These are phyloP conservation scores for Combretum micranthum DNA, from an alignment of 345 rosid genomes.

Conservation along the genomic window DNA sequence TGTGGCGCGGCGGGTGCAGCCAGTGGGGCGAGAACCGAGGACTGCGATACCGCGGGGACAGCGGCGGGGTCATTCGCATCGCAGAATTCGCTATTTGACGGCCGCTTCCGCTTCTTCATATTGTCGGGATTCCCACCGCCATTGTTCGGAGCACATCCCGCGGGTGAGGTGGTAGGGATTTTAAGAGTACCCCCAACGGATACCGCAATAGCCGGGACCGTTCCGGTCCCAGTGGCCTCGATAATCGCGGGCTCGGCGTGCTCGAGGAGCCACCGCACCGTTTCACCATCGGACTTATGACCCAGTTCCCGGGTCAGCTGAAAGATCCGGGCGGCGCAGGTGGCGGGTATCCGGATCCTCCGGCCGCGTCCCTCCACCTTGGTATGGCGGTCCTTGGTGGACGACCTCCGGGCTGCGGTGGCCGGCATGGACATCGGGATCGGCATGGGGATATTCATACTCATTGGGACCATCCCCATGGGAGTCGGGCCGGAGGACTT, in stretches of 20 bases:
- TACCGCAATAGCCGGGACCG: conserved; percentile 39
- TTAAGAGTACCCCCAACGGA: conserved; percentile 37
- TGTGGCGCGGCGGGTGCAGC: conserved; percentile 15
- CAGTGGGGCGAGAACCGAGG: conserved; percentile 23
- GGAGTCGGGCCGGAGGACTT: conserved; percentile 5
- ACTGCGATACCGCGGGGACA: conserved; percentile 15
- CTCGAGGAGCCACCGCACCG: conserved; percentile 44
- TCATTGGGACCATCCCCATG: conserved; percentile 16
- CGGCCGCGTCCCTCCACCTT: conserved; percentile 55
- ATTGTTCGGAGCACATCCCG: not conserved
- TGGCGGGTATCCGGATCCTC: conserved; percentile 52
- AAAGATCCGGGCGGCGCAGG: conserved; percentile 47
- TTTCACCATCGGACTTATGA: conserved; percentile 47
- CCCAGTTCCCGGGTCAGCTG: conserved; percentile 40
- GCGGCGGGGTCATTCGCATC: conserved; percentile 11
- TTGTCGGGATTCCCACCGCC: too few relatives aligned
- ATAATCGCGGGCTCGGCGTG: conserved; percentile 39
- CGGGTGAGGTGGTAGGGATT: conserved; percentile 25
- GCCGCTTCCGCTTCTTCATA: conserved; percentile 22
- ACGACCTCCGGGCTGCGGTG: conserved; percentile 22
- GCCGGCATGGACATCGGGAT: conserved; percentile 5
- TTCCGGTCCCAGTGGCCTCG: conserved; percentile 41
- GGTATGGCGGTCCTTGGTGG: conserved; percentile 51
- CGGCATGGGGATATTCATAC: conserved; percentile 16
- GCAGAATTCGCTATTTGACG: conserved; percentile 27